These are phyloP conservation scores for Cyclostephanos tholiformis DNA, from an alignment of 108 stramenopile genomes.

Conservation along the genomic window DNA sequence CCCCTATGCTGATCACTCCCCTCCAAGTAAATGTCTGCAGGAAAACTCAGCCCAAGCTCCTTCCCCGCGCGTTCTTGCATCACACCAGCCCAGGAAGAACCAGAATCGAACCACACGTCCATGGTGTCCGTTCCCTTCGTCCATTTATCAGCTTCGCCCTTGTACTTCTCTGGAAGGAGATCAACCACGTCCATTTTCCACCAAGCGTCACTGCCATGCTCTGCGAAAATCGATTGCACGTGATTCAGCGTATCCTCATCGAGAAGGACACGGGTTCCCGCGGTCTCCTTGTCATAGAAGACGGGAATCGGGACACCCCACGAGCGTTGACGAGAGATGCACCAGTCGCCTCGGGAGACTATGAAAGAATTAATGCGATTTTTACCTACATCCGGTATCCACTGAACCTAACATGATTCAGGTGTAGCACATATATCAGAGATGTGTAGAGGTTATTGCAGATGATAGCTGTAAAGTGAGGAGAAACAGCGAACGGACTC, in stretches of 20 bases:
- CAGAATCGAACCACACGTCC: slow-evolving; percentile 99
- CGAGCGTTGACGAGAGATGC: slow-evolving; percentile 96
- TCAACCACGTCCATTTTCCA: slow-evolving; percentile 91
- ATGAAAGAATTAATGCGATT: slow-evolving; percentile 91
- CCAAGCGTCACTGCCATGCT: slow-evolving; percentile 97
- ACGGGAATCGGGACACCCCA: slow-evolving; percentile 99
- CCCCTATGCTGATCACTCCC: slow-evolving; percentile 98
- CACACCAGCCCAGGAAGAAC: slow-evolving; percentile 97
- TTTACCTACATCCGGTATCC: slow-evolving; percentile 95
- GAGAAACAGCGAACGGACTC: slow-evolving; percentile 28
- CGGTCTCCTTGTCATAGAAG: slow-evolving; percentile 88
- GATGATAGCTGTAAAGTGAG: background rate
- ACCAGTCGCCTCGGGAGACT: slow-evolving; percentile 93
- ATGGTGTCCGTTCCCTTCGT: slow-evolving; percentile 97
- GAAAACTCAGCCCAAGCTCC: slow-evolving; percentile 69
- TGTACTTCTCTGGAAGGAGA: slow-evolving; percentile 86
- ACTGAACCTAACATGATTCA: slow-evolving; percentile 78
- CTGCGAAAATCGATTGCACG: slow-evolving; percentile 80
- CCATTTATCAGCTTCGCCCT: slow-evolving; percentile 89
- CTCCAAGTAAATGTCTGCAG: slow-evolving; percentile 92
- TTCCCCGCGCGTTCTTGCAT: slow-evolving; percentile 76
- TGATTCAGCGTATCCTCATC: slow-evolving; percentile 86
- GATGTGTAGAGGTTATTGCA: background rate
- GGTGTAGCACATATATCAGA: slow-evolving; percentile 34
- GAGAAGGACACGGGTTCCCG: slow-evolving; percentile 80